These are phyloP conservation scores for Peniophora sp. DNA, from an alignment of 1,284 basidiomycete species.

Conservation along the genomic window DNA sequence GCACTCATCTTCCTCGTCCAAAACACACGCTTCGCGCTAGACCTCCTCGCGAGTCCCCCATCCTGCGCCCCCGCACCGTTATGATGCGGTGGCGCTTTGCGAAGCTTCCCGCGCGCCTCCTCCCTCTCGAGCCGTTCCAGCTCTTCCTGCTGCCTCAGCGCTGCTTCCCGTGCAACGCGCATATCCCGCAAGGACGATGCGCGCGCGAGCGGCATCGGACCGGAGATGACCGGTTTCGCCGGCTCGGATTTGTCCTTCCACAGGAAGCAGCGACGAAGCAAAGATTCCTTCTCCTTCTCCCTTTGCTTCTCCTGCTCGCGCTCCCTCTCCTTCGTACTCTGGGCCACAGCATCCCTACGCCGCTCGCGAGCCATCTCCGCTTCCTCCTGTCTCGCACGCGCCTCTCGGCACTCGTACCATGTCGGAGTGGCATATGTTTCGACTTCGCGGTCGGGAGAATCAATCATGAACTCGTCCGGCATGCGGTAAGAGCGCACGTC, in stretches of 20 bases:
- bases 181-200: slow-evolving; percentile 8
- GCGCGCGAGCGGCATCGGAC: slow-evolving; percentile 22
- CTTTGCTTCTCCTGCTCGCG: slow-evolving; percentile 20
- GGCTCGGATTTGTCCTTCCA: slow-evolving; percentile 17
- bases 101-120: slow-evolving; percentile 2
- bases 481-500: slow-evolving; percentile 4
- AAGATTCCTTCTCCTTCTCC: slow-evolving; percentile 12
- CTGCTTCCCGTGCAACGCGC: not conserved
- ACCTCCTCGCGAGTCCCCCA: too few species aligned
- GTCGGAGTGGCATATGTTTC: too few species aligned
- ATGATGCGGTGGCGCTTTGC: not conserved
- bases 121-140: slow-evolving; percentile 5
- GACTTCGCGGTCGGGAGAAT: too few species aligned
- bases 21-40: too few species aligned
- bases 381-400: not conserved
- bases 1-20: too few species aligned
- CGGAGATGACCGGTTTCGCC: slow-evolving; percentile 24
- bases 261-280: slow-evolving; percentile 13
- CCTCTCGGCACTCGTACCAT: not conserved
- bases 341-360: not conserved
- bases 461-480: too few species aligned
- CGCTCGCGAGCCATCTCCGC: not conserved
- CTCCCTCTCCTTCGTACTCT: slow-evolving; percentile 13
- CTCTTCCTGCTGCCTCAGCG: not conserved
- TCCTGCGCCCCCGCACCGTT: too few species aligned